phyloP scores from a whole-genome alignment of 2,329 filamentous ascomycete species.

The Grosmannia huntii region DNA sequence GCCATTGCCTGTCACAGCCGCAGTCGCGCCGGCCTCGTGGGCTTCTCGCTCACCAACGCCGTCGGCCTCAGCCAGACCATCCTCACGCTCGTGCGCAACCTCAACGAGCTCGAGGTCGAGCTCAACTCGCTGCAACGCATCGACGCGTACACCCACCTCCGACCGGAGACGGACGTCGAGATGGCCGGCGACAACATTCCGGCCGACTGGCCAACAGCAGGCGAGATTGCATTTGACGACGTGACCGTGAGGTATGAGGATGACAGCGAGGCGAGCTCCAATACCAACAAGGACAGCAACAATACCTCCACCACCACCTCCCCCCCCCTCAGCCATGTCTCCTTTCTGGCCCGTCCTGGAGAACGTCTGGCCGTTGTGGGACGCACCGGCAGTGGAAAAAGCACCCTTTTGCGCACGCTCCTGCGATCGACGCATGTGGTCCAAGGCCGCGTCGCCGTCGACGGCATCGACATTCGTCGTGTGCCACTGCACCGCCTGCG shows the following conservation, averaged over 20 bases:
- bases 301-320: not conserved
- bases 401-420: conserved; percentile 61
- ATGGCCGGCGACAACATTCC: not conserved
- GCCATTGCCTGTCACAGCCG: conserved; percentile 35
- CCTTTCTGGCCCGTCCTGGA: conserved; percentile 28
- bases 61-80: conserved; percentile 40
- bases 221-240: not conserved
- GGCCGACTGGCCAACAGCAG: not conserved
- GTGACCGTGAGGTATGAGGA: not conserved
- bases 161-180: not conserved
- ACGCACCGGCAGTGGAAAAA: conserved; percentile 83
- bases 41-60: conserved; percentile 43
- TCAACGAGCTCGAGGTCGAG: conserved; percentile 45
- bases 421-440: conserved; percentile 90
- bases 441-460: conserved; percentile 76
- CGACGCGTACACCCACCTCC: conserved; percentile 12
- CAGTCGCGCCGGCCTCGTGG: conserved; percentile 33
- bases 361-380: too few species aligned
- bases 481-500: conserved; percentile 86
- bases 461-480: conserved; percentile 70
- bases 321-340: too few species aligned
- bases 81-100: conserved; percentile 35
- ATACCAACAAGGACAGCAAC: not conserved
- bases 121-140: conserved; percentile 32
- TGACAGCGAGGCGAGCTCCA: too few species aligned